These are phyloP conservation scores for Citrullus amarus DNA, from an alignment of 306 rosid genomes.

Conservation along the genomic window DNA sequence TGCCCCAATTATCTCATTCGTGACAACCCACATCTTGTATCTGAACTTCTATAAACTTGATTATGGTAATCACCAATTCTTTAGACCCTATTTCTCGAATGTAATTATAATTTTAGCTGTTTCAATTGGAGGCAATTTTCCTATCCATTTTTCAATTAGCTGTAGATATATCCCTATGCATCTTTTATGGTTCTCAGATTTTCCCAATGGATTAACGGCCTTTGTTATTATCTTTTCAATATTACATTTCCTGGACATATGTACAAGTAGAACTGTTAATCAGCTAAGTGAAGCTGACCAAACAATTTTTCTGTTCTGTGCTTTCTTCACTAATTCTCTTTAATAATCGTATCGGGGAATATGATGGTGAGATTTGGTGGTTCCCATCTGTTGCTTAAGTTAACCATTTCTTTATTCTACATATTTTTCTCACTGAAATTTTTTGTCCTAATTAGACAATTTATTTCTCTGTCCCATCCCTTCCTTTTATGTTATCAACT, in stretches of 20 bases:
- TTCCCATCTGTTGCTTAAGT: neutral
- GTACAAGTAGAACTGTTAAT: neutral
- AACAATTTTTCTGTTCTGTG: neutral
- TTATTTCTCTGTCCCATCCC: neutral
- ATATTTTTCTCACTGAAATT: neutral
- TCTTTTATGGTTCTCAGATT: neutral
- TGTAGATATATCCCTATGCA: neutral
- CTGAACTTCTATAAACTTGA: slow-evolving; percentile 74
- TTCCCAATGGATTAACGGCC: neutral
- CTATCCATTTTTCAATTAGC: neutral
- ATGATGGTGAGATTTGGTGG: neutral
- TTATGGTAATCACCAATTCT: slow-evolving; percentile 40
- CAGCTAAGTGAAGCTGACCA: neutral
- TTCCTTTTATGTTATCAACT: neutral
- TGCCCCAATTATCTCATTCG: slow-evolving; percentile 81
- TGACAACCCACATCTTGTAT: slow-evolving; percentile 81
- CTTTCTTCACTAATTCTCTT: neutral
- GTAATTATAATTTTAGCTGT: neutral
- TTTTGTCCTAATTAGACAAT: neutral
- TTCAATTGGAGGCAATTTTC: neutral
- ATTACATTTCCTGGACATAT: neutral
- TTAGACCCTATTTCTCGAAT: neutral
- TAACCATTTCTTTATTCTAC: neutral
- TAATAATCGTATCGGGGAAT: neutral
- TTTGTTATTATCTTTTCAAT: neutral